Evolutionary conservation across 495 filamentous ascomycete genomes (phyloP).

Genomic region (Daldinia vernicosa): DNA sequence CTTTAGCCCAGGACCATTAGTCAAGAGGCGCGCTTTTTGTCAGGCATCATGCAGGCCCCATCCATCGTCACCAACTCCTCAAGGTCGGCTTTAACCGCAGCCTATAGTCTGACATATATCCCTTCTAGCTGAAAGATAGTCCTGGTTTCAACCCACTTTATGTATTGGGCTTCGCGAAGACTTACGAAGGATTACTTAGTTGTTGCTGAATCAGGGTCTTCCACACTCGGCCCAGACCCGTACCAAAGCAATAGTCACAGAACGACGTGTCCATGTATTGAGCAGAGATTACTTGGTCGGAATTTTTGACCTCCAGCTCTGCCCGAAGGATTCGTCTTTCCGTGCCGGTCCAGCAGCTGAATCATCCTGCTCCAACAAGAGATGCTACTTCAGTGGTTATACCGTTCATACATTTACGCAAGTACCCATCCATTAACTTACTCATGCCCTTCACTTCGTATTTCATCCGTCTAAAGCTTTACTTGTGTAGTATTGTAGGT

Average conservation of each 20-base stretch:
- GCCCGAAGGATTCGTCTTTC: conserved; percentile 1
- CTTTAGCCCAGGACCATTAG: background rate
- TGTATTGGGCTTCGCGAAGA: background rate
- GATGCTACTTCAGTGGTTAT: background rate
- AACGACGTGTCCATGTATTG: conserved; percentile 3
- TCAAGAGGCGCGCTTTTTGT: background rate
- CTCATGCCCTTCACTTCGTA: conserved; percentile 1
- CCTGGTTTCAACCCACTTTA: conserved; percentile 2
- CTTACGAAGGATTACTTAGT: background rate
- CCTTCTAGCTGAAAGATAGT: conserved; percentile 29
- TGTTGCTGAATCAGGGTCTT: background rate
- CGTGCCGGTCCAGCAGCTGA: background rate
- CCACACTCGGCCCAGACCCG: background rate
- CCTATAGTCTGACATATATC: conserved; percentile 27
- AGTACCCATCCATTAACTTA: background rate
- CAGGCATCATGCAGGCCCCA: conserved; percentile 16
- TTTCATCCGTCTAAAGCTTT: background rate
- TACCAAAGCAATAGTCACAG: background rate
- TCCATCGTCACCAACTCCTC: conserved; percentile 12
- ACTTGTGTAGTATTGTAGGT: background rate
- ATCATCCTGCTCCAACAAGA: conserved; percentile 2
- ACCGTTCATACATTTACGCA: conserved; percentile 11
- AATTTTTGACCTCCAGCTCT: background rate
- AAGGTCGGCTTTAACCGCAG: conserved; percentile 10
- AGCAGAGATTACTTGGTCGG: background rate